phyloP scores from a whole-genome alignment of 495 filamentous ascomycete species.

The Penicillium egyptiacum region DNA sequence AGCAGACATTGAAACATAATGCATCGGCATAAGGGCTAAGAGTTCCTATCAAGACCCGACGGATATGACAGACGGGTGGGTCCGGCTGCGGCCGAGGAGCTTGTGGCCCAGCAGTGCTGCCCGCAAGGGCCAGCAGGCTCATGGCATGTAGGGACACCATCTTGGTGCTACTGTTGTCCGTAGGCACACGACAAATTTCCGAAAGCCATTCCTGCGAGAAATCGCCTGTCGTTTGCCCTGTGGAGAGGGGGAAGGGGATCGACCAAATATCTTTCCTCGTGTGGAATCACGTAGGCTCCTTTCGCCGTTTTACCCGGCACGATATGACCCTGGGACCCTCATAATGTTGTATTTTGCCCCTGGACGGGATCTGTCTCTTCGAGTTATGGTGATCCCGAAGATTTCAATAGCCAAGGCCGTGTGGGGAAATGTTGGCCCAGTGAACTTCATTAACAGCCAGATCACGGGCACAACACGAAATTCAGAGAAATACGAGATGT shows the following conservation, averaged over 20 bases:
- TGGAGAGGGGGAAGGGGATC: not conserved
- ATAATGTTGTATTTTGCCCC: not conserved
- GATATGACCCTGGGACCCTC: not conserved
- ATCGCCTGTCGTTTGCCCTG: too few relatives aligned
- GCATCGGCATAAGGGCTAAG: constrained; percentile 49
- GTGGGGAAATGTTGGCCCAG: constrained; percentile 2
- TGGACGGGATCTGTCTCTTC: too few relatives aligned
- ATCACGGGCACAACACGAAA: not conserved
- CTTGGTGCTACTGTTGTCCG: not conserved
- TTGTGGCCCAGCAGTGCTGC: constrained; percentile 2
- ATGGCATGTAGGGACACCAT: constrained; percentile 8
- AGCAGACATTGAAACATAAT: constrained; percentile 39
- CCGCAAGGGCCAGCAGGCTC: constrained; percentile 1
- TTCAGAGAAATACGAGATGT: not conserved
- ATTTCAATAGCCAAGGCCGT: not conserved
- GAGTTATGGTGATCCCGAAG: not conserved
- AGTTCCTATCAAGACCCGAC: constrained; percentile 41
- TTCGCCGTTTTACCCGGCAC: not conserved
- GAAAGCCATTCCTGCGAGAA: not conserved
- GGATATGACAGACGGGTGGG: constrained; percentile 34
- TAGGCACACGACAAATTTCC: not conserved
- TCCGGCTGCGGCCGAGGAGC: constrained; percentile 13
- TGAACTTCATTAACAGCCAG: not conserved
- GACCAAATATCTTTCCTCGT: not conserved
- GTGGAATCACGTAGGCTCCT: not conserved